Evolutionary conservation across 352 stramenopile genomes (phyloP), one percentile per base, ranked within the genome.

Genomic region (Phytophthora hybrid): DNA sequence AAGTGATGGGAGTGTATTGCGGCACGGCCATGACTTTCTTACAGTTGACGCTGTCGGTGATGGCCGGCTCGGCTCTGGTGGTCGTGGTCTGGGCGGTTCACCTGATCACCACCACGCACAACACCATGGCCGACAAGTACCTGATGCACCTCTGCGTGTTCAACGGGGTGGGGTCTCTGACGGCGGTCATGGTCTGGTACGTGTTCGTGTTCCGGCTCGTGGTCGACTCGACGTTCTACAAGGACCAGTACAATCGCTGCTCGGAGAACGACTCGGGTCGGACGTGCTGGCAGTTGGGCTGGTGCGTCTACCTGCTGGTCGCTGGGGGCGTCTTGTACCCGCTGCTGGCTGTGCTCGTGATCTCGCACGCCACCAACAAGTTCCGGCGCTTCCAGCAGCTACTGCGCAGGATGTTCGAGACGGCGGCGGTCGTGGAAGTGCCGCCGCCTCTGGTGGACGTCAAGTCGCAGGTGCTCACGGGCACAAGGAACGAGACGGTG

Each of bases 181-280:
- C 74, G 31, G 65, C 88, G 9, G 83, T 78, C 5, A 63, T 77
- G 34, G 55, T 93, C 53, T 95, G 85, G 87, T 95, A 95, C 73
- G 69, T 90, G 31, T 83, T 75, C 53, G 82, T 95, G 19, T 93
- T 90, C 71, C 78, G 78, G 49, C 37, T 72, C 18, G 73, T 95
- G 31, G 74, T 95, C 16, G 71, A 84, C 49, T 90, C 88, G 59
- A 85, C 85, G 31, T 95, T 93, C 58, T 95, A 95, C 79, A 87
- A 88, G 62, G 85, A 95, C 69, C 84, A 95, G 68, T 93, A 77
- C 63, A 93, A 81, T 21, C 88, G 87, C 53, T 95, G 88, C 76
- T 80, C 61, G 10, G 81, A 88, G 57, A 93, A 93, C 65, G 54
- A 77, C 52, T 65, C 66, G 1, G 66, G 79, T 13, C 83, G 87